A percentile compares a stretch with the other conserved stretches of the same genome.
Conservation (phyloP, 495 filamentous ascomycete species). For the Viridothelium virens region DNA sequence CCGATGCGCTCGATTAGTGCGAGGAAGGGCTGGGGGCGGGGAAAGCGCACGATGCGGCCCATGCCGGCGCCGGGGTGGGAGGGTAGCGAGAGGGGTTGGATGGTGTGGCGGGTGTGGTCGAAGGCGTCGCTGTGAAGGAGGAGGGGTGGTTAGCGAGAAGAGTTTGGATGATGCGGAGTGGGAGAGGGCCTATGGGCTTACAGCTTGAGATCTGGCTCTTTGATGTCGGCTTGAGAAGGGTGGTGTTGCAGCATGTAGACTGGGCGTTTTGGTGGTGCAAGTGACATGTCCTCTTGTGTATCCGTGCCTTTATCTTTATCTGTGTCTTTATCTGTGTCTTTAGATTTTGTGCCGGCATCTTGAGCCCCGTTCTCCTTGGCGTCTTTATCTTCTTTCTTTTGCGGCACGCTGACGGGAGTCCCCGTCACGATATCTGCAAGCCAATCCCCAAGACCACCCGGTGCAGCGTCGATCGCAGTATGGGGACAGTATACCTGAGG, state of each 20-base stretch:
- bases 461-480: constrained; percentile 84
- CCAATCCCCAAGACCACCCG: constrained; percentile 88
- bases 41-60: constrained; percentile 64
- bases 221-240: constrained; percentile 27
- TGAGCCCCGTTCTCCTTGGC: constrained; percentile 31
- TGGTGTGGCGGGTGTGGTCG: constrained; percentile 46
- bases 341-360: constrained; percentile 17
- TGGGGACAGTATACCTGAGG: constrained; percentile 76
- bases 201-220: constrained; percentile 28
- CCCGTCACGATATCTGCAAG: constrained; percentile 77
- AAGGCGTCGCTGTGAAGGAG: constrained; percentile 16
- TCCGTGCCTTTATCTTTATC: constrained; percentile 3
- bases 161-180: constrained; percentile 8
- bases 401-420: constrained; percentile 19
- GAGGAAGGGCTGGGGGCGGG: constrained; percentile 48
- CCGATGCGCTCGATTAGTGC: constrained; percentile 56
- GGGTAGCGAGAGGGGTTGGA: constrained; percentile 45
- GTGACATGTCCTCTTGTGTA: constrained; percentile 13
- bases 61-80: constrained; percentile 66
- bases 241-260: constrained; percentile 36
- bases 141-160: constrained; percentile 2
- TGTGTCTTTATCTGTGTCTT: neutral
- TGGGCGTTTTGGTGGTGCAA: constrained; percentile 23
- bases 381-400: constrained; percentile 29
- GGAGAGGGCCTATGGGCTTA: constrained; percentile 9